These are phyloP conservation scores for Salix suchowensis DNA, from an alignment of 345 rosid species.

Conservation along the genomic window DNA sequence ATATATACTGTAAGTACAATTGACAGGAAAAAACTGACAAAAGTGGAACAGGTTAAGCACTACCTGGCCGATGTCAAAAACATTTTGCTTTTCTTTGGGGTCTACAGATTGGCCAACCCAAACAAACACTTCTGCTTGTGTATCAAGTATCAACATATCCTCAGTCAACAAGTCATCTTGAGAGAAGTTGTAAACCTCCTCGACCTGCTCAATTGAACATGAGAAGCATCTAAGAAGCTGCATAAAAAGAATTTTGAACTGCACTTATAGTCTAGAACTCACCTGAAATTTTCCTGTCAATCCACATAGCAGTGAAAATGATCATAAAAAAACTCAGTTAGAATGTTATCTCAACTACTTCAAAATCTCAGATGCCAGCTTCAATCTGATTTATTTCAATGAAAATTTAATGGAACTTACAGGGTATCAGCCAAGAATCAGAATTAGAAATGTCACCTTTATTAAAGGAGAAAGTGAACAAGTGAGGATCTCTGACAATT, in stretches of 20 bases:
- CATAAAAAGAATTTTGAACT: slow-evolving; percentile 8
- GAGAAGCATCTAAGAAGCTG: slow-evolving; percentile 15
- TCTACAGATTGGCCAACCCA: slow-evolving; percentile 95
- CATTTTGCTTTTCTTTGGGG: slow-evolving; percentile 78
- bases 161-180: slow-evolving; percentile 97
- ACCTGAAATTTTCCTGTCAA: slow-evolving; percentile 90
- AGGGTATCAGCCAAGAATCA: slow-evolving; percentile 1
- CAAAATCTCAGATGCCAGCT: slow-evolving; percentile 3
- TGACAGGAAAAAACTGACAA: neutral
- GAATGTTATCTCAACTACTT: slow-evolving; percentile 23
- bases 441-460: slow-evolving; percentile 47
- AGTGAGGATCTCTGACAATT: slow-evolving; percentile 75
- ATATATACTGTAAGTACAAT: slow-evolving; percentile 13
- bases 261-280: slow-evolving; percentile 30
- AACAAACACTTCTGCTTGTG: slow-evolving; percentile 91
- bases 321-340: slow-evolving; percentile 33
- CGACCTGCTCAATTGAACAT: slow-evolving; percentile 50
- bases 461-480: slow-evolving; percentile 63
- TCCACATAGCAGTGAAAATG: slow-evolving; percentile 22
- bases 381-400: neutral
- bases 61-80: slow-evolving; percentile 94
- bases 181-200: slow-evolving; percentile 85
- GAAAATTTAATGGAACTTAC: neutral
- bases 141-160: slow-evolving; percentile 85
- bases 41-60: slow-evolving; percentile 11